Base-by-base conservation (phyloP, 176 grass and related monocot species). In the Elymus sibiricus region DNA sequence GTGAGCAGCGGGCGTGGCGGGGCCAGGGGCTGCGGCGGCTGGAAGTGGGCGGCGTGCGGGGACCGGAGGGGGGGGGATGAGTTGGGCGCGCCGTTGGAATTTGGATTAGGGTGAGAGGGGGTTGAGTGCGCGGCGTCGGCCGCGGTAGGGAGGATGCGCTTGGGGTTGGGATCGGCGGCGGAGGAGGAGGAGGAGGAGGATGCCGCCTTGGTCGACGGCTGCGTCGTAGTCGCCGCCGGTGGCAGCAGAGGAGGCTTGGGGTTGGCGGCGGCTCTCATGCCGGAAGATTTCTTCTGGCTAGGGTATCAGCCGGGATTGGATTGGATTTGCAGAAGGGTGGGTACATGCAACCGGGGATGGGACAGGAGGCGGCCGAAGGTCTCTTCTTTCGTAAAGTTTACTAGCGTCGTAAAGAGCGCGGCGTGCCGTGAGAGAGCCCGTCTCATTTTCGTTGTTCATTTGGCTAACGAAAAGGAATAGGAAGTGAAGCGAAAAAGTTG, bases 181-280 rank as follows among this genome's bases (percentile, higher is more conserved):
- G 91, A 72, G 31, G 88, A 79, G 4, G 88, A 79, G 4, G 91
- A 84, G 2, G 85, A 91, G 0, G 90, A 91, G 0, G 86, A 82
- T 28, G 86, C 82, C 90, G 86, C 70, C 86, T 62, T 83, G 42
- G 84, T 58, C 79, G 73, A 42, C 8, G 79, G 31, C 42, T 28
- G 62, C 31, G 31, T 24, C 3, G 38, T 19, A 53, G 49, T 7
- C 1, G 44, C 34, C 25, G 67, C 34, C 21, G 83, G 6, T 4
- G 80, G 74, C 2, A 60, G 68, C 59, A 70, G 81, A 55, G 80
- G 80, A 3, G 70, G 24, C 14, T 66, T 64, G 11, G 82, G n/a
- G 24, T 71, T 80, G n/a, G 77, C 73, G 70, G 89, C 79, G 34
- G 77, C 55, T 73, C 87, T 83, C 93, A 95, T 95, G 85, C 49